Evolutionary conservation across 2,329 filamentous ascomycete genomes (phyloP), one percentile per base, ranked within the genome.

Genomic region (Ascocoryne sarcoides): DNA sequence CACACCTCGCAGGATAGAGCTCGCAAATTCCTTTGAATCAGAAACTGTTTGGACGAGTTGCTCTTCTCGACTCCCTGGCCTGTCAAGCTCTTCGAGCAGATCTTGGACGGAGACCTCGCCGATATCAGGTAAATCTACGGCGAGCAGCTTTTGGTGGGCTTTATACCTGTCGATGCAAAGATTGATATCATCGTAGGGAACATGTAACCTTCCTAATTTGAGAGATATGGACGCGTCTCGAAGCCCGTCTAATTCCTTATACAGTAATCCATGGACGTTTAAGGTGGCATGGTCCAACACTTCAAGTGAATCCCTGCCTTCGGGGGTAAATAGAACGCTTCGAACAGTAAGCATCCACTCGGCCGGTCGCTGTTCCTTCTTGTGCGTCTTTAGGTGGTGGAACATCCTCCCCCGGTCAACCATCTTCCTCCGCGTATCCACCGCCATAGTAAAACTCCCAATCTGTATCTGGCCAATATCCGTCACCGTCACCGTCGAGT

Each of bases 301-400:
- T 61, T 98, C 90, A 42, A 86, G 79, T 1, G 88, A 82, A 43
- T 96, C 88, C 40, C 75, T 74, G 23, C 87, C 88, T 42, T 93
- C 81, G 1, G 87, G 79, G 0, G 86, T 93, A 55, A 98, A 93
- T 5, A 96, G 69, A 34, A 96, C 75, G 61, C 89, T 95, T 45
- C 86, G 79, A 37, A 90, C 64, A 5, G 83, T 83, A 54, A 94
- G 73, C 48, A 93, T 90, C 90, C 93, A 98, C 67, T 98, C 93
- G 2, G 89, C 90, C 29, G 92, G 88, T 34, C 76, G 72, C 52
- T 83, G 79, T 36, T 77, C 67, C 19, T 71, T 69, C 32, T 70
- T 70, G 49, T 76, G 70, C 49, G 79, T 70, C 57, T 79, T 79
- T 62, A 82, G 75, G 57, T 87, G 85, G 52, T 89, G 82, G 62